A percentile compares a stretch with the other conserved stretches of the same genome.
These are phyloP conservation scores for Davidsoniella eucalypti DNA, from an alignment of 2,329 filamentous ascomycete species.

Conservation along the genomic window DNA sequence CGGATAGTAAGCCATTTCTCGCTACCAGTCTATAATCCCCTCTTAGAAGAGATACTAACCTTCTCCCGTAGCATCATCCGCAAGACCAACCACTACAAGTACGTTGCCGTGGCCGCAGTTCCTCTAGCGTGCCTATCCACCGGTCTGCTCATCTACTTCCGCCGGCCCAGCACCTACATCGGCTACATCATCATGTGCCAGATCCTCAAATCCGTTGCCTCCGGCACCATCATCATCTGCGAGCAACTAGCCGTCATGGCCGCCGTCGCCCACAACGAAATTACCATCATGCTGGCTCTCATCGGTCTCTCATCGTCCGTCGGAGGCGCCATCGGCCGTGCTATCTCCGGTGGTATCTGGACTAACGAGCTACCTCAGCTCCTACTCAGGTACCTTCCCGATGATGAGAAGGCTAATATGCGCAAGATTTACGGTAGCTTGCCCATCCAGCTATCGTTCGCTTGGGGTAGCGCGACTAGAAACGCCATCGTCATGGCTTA, in stretches of 20 bases:
- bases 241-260: slow-evolving; percentile 46
- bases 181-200: slow-evolving; percentile 43
- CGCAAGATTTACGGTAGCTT: slow-evolving; percentile 29
- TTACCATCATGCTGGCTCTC: slow-evolving; percentile 44
- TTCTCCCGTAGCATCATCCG: slow-evolving; percentile 15
- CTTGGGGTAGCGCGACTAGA: slow-evolving; percentile 31
- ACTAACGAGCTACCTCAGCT: slow-evolving; percentile 37
- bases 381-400: slow-evolving; percentile 33
- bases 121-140: slow-evolving; percentile 40
- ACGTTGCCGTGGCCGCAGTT: slow-evolving; percentile 25
- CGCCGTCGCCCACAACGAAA: slow-evolving; percentile 41
- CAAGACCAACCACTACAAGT: slow-evolving; percentile 20
- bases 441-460: slow-evolving; percentile 38
- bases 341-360: slow-evolving; percentile 50
- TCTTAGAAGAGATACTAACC: not conserved
- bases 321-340: slow-evolving; percentile 41
- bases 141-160: slow-evolving; percentile 43
- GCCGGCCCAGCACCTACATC: slow-evolving; percentile 29
- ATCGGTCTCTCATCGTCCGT: slow-evolving; percentile 43
- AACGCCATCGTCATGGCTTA: slow-evolving; percentile 45
- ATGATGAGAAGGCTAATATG: slow-evolving; percentile 18
- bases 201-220: slow-evolving; percentile 44
- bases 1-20: slow-evolving; percentile 13
- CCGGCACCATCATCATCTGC: slow-evolving; percentile 41
- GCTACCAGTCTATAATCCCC: not conserved